Base-by-base conservation (phyloP, 441 rosid genomes). In the Eutrema salsugineum region DNA sequence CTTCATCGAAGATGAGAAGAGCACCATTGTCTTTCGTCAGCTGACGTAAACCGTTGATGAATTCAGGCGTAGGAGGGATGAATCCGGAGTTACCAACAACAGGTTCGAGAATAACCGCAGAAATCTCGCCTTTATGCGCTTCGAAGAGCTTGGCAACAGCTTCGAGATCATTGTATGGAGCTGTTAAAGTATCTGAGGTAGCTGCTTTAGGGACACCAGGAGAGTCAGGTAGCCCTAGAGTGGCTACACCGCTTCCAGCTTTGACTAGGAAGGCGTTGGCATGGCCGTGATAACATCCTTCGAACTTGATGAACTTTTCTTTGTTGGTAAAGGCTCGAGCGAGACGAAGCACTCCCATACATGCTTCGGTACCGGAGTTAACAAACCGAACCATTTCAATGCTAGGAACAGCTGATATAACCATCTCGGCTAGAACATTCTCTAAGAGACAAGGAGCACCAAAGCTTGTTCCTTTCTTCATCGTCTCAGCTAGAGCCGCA, bases 391-490 rank as follows among this genome's bases (percentile, higher is more conserved):
- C 97, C 99, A 90, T 94, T 76, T 94, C 96, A 67, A 94, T 88
- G 82, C 87, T 76, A 6, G 96, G 97, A 79, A 92, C 97, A 38
- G 99, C 97, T 15, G 93, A 82, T 66, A 90, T 87, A 36, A 92
- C 97, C 94, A 92, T 87, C 83, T 90, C 94, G 0, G 99, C 97
- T 40, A 90, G 69, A 66, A 76, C 83, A 80, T 94, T 94, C 88
- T 94, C 97, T 28, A 87, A 80, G 70, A 94, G 94, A 78, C 99
- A 94, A 56, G 99, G 97, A 68, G 97, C 99, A 30, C 99, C 99
- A 80, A 94, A 94, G 87, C 99, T 91, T 68, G 99, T 94, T 58
- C 99, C 99, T 81, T 92, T 92, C 82, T 92, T 88, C 96, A 92
- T 89, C 39, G 97, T 90, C 83, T 92, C 97, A 11, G 87, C 84